Evolutionary conservation across 164 flowering plant genomes (phyloP), one percentile per base, ranked within the genome.

Genomic region (Umbilicus rupestris): DNA sequence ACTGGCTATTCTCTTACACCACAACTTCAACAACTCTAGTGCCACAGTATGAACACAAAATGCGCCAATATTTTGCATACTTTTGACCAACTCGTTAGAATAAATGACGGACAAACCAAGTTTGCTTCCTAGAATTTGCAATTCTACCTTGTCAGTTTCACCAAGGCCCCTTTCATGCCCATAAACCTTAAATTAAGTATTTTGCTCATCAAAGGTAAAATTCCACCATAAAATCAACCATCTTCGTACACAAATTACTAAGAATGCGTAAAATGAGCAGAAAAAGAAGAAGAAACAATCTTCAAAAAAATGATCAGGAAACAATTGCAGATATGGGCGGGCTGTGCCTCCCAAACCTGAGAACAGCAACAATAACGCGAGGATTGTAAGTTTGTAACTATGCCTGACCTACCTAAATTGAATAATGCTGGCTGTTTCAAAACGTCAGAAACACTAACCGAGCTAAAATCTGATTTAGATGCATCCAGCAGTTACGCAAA

Each of bases 81-180:
- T 69, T 31, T 64, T 69, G 39, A 66, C 69, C 31, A 89, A 70
- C 47, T 82, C 81, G 69, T 79, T 67, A 52, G 75, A 66, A 24
- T 72, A 72, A 26, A 87, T 33, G 24, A 70, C 77, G 41, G 74
- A 46, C 31, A 86, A 75, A 39, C 97, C 97, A 72, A 85, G 76
- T 39, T 72, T 78, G 62, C 66, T 66, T 65, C 86, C 87, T 68
- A 89, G 79, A 45, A 77, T 72, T 64, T 73, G 75, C 70, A 85
- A 76, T 67, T 67, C 62, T 39, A 78, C 39, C 69, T 79, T 75
- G 63, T 72, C 74, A 22, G 97, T 81, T 35, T n/a, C n/a, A 91
- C 35, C 47, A 94, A 45, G 41, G 95, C 96, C 70, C 93, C 89
- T 76, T 60, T 89, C 86, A 94, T 75, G 19, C 96, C 98, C 96